These are phyloP conservation scores for Platanus orientalis DNA, from an alignment of 164 flowering plant species.

Conservation along the genomic window DNA sequence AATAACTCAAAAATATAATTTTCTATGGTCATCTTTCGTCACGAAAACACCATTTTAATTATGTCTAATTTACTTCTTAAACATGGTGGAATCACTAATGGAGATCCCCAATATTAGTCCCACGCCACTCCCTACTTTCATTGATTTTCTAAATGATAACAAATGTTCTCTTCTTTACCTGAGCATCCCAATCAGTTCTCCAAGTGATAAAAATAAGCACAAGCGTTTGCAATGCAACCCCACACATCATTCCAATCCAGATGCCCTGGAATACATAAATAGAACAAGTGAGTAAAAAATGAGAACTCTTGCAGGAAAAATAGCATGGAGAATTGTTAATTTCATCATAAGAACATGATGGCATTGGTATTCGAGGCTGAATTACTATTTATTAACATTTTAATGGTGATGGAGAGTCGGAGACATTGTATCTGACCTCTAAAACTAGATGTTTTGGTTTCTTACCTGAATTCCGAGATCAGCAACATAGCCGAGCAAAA, in stretches of 20 bases:
- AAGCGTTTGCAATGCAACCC: conserved; percentile 24
- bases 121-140: no score
- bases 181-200: conserved; percentile 34
- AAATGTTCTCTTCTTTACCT: conserved; percentile 16
- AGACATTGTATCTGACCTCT: no score
- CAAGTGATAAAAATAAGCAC: conserved; percentile 27
- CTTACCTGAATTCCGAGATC: conserved; percentile 27
- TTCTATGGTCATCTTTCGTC: no score
- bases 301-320: not conserved
- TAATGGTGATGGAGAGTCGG: no score
- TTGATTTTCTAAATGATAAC: no score
- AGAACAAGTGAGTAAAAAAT: not conserved
- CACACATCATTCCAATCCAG: conserved; percentile 39
- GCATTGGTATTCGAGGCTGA: not conserved
- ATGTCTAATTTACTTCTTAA: no score
- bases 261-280: conserved; percentile 21
- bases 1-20: no score
- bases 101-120: no score
- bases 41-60: no score
- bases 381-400: not conserved
- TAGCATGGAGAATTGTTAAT: not conserved
- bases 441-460: no score
- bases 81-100: no score
- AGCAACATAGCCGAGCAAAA: conserved; percentile 33
- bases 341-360: not conserved